A percentile compares a stretch with the other conserved stretches of the same genome.
Evolutionary conservation across 257 asterid species (phyloP).

Genomic region (Sherardia arvensis): DNA sequence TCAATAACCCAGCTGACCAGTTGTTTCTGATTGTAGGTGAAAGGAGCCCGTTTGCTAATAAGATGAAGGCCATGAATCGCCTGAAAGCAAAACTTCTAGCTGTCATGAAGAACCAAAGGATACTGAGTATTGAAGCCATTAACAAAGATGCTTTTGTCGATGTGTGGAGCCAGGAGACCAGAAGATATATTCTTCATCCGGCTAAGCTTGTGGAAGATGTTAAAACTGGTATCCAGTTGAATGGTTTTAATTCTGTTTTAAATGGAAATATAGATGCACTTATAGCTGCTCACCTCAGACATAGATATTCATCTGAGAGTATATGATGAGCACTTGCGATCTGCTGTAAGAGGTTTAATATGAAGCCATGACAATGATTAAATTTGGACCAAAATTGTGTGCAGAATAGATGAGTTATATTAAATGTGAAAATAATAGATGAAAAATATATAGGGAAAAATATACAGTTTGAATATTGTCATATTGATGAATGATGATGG

Average conservation of each 20-base stretch:
- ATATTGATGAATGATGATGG: too few species aligned
- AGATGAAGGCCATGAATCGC: slow-evolving; percentile 68
- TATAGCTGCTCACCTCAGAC: slow-evolving; percentile 52
- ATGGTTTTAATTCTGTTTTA: slow-evolving; percentile 42
- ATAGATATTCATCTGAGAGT: slow-evolving; percentile 26
- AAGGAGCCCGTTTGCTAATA: slow-evolving; percentile 68
- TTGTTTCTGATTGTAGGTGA: slow-evolving; percentile 37
- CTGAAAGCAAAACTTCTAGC: slow-evolving; percentile 64
- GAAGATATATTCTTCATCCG: slow-evolving; percentile 43
- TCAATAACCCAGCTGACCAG: background rate
- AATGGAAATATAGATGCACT: slow-evolving; percentile 69
- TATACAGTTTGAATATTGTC: too few species aligned
- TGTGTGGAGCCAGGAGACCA: slow-evolving; percentile 38
- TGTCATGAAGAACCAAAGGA: slow-evolving; percentile 33
- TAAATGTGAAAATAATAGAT: too few species aligned
- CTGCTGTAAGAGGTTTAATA: background rate
- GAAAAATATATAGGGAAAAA: too few species aligned
- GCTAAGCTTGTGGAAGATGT: slow-evolving; percentile 52
- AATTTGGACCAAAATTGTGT: background rate
- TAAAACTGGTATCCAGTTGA: slow-evolving; percentile 41
- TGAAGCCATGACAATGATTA: background rate
- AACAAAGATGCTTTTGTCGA: slow-evolving; percentile 21
- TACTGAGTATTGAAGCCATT: slow-evolving; percentile 26
- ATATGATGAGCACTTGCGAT: slow-evolving; percentile 3
- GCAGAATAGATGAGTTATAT: background rate